Conservation (phyloP, 805 yeast species). For the Hanseniaspora guilliermondii region DNA sequence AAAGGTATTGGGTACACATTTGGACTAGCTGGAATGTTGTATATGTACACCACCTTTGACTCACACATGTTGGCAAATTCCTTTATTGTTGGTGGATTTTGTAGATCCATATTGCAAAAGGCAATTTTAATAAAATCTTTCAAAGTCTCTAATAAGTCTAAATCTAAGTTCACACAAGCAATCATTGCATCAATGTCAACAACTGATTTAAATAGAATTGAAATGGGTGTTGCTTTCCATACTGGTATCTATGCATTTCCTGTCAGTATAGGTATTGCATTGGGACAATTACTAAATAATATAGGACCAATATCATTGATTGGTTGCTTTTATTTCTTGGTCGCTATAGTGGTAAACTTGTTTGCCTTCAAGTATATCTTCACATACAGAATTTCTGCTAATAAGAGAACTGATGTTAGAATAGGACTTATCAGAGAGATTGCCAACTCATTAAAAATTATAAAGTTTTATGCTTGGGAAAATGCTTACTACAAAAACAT, state of each 20-base stretch:
- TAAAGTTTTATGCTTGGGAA: constrained; percentile 80
- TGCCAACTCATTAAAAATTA: constrained; percentile 46
- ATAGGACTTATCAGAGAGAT: constrained; percentile 47
- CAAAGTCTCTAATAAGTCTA: constrained; percentile 40
- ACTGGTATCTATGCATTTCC: constrained; percentile 43
- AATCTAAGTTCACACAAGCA: constrained; percentile 45
- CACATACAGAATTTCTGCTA: constrained; percentile 37
- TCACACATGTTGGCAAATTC: constrained; percentile 43
- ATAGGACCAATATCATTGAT: constrained; percentile 57
- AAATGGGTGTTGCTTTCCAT: constrained; percentile 51
- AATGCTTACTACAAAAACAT: constrained; percentile 50
- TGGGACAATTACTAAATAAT: constrained; percentile 47
- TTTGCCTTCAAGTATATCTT: constrained; percentile 34
- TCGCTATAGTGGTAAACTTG: constrained; percentile 34
- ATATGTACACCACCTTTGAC: constrained; percentile 29
- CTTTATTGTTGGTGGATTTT: constrained; percentile 52
- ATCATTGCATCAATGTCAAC: constrained; percentile 62
- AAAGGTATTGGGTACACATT: constrained; percentile 51
- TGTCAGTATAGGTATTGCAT: constrained; percentile 41
- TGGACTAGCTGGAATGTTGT: constrained; percentile 38
- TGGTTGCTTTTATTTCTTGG: constrained; percentile 41
- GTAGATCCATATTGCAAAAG: constrained; percentile 52
- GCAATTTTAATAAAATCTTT: constrained; percentile 56
- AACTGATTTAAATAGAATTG: constrained; percentile 64
- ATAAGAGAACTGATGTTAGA: constrained; percentile 48